A percentile compares a stretch with the other conserved stretches of the same genome.
Evolutionary conservation across 495 filamentous ascomycete species (phyloP).

Genomic region (Penicillium coffeae): DNA sequence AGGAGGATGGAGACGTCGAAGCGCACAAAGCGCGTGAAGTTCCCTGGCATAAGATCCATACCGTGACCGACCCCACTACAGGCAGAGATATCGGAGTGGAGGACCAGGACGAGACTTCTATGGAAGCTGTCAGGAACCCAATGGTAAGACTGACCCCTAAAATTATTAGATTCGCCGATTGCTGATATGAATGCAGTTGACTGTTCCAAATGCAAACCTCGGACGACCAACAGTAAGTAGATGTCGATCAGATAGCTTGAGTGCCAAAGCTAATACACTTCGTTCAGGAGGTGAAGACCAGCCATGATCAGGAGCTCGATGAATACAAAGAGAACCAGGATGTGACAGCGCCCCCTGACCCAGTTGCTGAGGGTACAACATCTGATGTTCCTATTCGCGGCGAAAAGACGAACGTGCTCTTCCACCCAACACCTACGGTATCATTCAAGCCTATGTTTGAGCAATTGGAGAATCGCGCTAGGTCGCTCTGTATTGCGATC

Average conservation of each 20-base stretch:
- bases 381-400: conserved; percentile 93
- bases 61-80: conserved; percentile 82
- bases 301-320: conserved; percentile 55
- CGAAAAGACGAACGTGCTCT: conserved; percentile 93
- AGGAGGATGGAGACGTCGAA: conserved; percentile 34
- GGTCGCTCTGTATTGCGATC: conserved; percentile 62
- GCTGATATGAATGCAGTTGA: conserved; percentile 48
- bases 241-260: background rate
- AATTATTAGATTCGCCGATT: too few species aligned
- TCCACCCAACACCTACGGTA: conserved; percentile 87
- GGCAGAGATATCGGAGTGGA: conserved; percentile 84
- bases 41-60: conserved; percentile 54
- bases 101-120: conserved; percentile 66
- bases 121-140: conserved; percentile 68
- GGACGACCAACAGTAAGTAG: conserved; percentile 60
- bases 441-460: conserved; percentile 83
- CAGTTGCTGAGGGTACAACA: conserved; percentile 70
- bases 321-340: conserved; percentile 85
- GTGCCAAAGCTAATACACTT: conserved; percentile 9
- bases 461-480: conserved; percentile 66
- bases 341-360: conserved; percentile 85
- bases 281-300: conserved; percentile 59
- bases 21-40: conserved; percentile 40
- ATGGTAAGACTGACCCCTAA: conserved; percentile 39
- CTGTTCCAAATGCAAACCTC: conserved; percentile 87